phyloP scores from a whole-genome alignment of 2,329 filamentous ascomycete species.

The Chrysoporthe puriensis region DNA sequence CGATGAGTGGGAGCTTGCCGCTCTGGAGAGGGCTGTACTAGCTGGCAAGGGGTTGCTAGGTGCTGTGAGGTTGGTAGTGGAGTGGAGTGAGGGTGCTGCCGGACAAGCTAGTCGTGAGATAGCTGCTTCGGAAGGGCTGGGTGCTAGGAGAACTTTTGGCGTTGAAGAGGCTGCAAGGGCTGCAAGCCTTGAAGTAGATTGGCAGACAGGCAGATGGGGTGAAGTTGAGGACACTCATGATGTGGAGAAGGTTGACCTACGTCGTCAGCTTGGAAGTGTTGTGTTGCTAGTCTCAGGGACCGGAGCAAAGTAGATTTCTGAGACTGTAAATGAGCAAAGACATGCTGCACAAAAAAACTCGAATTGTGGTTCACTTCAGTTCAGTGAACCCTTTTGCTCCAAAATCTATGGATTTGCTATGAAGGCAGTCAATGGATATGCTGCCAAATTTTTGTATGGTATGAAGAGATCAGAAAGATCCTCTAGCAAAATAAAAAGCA shows the following conservation, averaged over 20 bases:
- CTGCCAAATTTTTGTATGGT: too few species aligned
- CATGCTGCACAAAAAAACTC: neutral
- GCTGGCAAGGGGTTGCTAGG: constrained; percentile 86
- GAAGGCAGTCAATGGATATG: too few species aligned
- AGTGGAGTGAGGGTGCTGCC: constrained; percentile 80
- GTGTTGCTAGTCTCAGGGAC: constrained; percentile 76
- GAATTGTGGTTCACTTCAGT: neutral
- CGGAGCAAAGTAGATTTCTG: constrained; percentile 30
- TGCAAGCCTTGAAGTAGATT: constrained; percentile 81
- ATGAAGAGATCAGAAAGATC: too few species aligned
- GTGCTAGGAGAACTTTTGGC: constrained; percentile 59
- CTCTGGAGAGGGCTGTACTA: constrained; percentile 79
- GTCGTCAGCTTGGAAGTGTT: constrained; percentile 85
- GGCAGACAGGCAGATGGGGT: constrained; percentile 91
- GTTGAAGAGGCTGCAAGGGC: constrained; percentile 81
- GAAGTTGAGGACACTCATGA: constrained; percentile 99
- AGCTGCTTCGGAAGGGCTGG: constrained; percentile 33
- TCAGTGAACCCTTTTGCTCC: neutral
- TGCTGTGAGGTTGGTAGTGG: constrained; percentile 75
- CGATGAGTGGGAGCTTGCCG: constrained; percentile 80
- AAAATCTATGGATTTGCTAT: neutral
- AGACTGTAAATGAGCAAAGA: neutral
- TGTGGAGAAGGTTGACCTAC: constrained; percentile 88
- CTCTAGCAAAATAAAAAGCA: too few species aligned
- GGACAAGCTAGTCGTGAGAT: constrained; percentile 42